Percentiles rank a stretch among this genome's conserved stretches.
phyloP scores from a whole-genome alignment of 495 filamentous ascomycete species.

The Neurospora discreta region DNA sequence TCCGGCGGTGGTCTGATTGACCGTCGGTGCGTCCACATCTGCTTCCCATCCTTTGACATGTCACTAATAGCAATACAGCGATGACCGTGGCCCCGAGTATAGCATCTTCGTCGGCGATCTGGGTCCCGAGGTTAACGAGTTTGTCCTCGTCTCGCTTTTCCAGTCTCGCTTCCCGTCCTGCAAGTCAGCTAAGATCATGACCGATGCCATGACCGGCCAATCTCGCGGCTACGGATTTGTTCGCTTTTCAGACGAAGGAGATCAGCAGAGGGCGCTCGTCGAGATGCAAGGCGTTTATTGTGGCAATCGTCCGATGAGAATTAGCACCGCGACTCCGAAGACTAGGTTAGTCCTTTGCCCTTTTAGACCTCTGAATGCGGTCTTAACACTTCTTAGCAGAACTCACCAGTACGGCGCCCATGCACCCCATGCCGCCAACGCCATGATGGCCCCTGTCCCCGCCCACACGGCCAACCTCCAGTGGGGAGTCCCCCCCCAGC shows the following conservation, averaged over 20 bases:
- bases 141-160: slow-evolving; percentile 92
- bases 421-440: slow-evolving; percentile 15
- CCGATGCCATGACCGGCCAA: slow-evolving; percentile 94
- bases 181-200: slow-evolving; percentile 99
- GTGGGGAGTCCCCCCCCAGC: slow-evolving; percentile 24
- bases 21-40: slow-evolving; percentile 53
- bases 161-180: slow-evolving; percentile 91
- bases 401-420: slow-evolving; percentile 29
- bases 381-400: slow-evolving; percentile 12
- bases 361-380: background rate
- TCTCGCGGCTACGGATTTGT: slow-evolving; percentile 98
- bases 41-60: background rate
- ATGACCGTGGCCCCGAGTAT: slow-evolving; percentile 92
- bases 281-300: slow-evolving; percentile 99
- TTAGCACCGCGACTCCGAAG: slow-evolving; percentile 96
- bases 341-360: slow-evolving; percentile 33
- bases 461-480: slow-evolving; percentile 27
- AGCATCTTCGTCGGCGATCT: slow-evolving; percentile 98
- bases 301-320: slow-evolving; percentile 97
- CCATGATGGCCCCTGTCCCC: slow-evolving; percentile 28
- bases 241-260: slow-evolving; percentile 84
- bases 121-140: slow-evolving; percentile 97
- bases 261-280: slow-evolving; percentile 86
- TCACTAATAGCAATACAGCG: slow-evolving; percentile 40
- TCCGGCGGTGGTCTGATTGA: slow-evolving; percentile 93